phyloP scores from a whole-genome alignment of 352 stramenopile genomes.

The Thraustotheca clavata region DNA sequence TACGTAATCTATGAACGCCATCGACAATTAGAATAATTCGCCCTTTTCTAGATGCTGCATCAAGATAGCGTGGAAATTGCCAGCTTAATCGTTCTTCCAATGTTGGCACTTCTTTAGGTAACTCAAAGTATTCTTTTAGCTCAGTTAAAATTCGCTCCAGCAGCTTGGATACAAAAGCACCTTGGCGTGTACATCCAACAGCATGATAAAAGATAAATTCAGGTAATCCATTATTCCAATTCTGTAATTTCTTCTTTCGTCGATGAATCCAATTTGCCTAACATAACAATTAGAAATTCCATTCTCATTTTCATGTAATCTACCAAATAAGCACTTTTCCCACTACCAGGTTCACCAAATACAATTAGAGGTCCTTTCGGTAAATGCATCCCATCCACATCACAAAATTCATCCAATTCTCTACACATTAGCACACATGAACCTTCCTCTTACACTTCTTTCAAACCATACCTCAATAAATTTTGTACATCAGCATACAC shows the following conservation, averaged over 20 bases:
- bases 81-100: slow-evolving; percentile 83
- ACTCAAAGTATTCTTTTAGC: slow-evolving; percentile 89
- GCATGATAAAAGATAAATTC: slow-evolving; percentile 89
- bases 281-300: too few relatives aligned
- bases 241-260: slow-evolving; percentile 80
- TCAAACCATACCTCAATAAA: slow-evolving; percentile 4
- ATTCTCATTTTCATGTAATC: background rate
- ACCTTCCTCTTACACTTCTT: background rate
- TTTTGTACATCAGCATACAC: slow-evolving; percentile 54
- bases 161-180: slow-evolving; percentile 75
- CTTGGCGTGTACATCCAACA: slow-evolving; percentile 83
- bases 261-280: slow-evolving; percentile 66
- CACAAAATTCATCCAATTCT: slow-evolving; percentile 75
- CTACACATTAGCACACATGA: background rate
- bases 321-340: slow-evolving; percentile 63
- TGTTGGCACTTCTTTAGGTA: slow-evolving; percentile 75
- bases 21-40: slow-evolving; percentile 87
- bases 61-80: slow-evolving; percentile 86
- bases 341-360: slow-evolving; percentile 58
- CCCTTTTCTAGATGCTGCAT: slow-evolving; percentile 85
- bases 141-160: slow-evolving; percentile 80
- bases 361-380: slow-evolving; percentile 65
- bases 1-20: slow-evolving; percentile 75
- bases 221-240: slow-evolving; percentile 68
- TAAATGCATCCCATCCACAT: slow-evolving; percentile 80